Base-by-base conservation (phyloP, 75 land plant species). In the Pinus tabuliformis region DNA sequence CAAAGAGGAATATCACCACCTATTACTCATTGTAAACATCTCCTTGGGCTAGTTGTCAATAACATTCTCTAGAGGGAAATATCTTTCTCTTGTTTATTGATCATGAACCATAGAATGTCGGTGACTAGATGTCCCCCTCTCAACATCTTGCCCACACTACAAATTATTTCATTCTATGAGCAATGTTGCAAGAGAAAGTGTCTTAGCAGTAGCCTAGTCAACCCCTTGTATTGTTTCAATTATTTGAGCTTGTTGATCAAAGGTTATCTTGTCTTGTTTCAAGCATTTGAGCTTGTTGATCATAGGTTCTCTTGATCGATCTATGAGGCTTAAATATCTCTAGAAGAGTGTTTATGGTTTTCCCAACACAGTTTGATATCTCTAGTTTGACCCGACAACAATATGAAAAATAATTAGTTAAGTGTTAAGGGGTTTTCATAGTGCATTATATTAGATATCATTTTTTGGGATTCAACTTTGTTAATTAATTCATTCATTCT, bases 61-160 rank as follows among this genome's bases (percentile, higher is more conserved):
- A 56, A 94, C 87, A 84, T 96, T 94, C 59, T 89, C 93, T 15
- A 96, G 83, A 57, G 99, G 99, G 57, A 91, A 92, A 80, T 94
- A 92, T 74, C 76, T 72, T 75, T 87, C 90, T 57, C 99, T 98
- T 17, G 91, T 84, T 71, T 84, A 88, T 62, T 96, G 99, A 60
- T 96, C 98, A 84, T 96, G 99, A 61, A 96, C 5, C 14, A 92
- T 87, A 56, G 99, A 64, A 89, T 96, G 99, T 2, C 99, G 89
- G 78, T 96, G 99, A 75, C 98, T 94, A 76, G 94, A 96, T n/a
- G 99, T 96, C 58, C 99, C 99, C 82, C 99, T 83, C 78, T 94
- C 98, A 52, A 96, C 99, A 85, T 96, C 99, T 81, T 96, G 95
- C 39, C 99, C 99, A 81, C 98, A 78, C 9, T 98, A 77, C n/a